Evolutionary conservation across 2,329 filamentous ascomycete species (phyloP).

Genomic region (Aspergillus bombycis): DNA sequence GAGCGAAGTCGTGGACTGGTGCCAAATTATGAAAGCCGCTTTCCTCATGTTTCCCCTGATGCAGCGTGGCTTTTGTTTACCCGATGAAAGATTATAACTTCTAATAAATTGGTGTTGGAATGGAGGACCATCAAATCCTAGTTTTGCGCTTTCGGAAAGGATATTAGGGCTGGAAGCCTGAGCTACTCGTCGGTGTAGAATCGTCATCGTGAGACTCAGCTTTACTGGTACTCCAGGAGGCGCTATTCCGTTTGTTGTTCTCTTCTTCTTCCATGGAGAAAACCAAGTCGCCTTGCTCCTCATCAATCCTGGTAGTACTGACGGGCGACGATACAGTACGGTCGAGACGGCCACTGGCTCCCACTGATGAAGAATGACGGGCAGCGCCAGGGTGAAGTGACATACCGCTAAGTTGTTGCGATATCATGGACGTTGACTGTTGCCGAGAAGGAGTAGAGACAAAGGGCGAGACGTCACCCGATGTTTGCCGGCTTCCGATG

Average conservation of each 20-base stretch:
- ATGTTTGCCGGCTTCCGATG: slow-evolving; percentile 50
- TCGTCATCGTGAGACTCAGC: slow-evolving; percentile 33
- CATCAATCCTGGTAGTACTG: slow-evolving; percentile 51
- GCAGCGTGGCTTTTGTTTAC: background rate
- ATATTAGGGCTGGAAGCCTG: slow-evolving; percentile 24
- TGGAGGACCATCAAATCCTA: background rate
- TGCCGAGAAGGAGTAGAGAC: slow-evolving; percentile 60
- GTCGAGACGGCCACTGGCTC: slow-evolving; percentile 42
- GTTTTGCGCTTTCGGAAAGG: background rate
- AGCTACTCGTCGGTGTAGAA: slow-evolving; percentile 22
- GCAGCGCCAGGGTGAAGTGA: slow-evolving; percentile 48
- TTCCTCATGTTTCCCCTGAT: slow-evolving; percentile 21
- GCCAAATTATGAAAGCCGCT: slow-evolving; percentile 11
- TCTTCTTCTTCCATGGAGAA: slow-evolving; percentile 57
- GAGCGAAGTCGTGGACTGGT: slow-evolving; percentile 16
- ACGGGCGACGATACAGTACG: slow-evolving; percentile 51
- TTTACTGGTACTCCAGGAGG: slow-evolving; percentile 39
- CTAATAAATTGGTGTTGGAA: slow-evolving; percentile 18
- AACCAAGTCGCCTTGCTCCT: slow-evolving; percentile 51
- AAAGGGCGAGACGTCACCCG: slow-evolving; percentile 54
- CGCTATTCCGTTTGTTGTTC: slow-evolving; percentile 45
- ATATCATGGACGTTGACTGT: slow-evolving; percentile 64
- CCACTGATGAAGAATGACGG: slow-evolving; percentile 38
- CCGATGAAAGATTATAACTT: slow-evolving; percentile 9
- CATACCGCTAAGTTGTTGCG: slow-evolving; percentile 56